phyloP scores from a whole-genome alignment of 2,329 filamentous ascomycete species.

The Fonsecaea multimorphosa region DNA sequence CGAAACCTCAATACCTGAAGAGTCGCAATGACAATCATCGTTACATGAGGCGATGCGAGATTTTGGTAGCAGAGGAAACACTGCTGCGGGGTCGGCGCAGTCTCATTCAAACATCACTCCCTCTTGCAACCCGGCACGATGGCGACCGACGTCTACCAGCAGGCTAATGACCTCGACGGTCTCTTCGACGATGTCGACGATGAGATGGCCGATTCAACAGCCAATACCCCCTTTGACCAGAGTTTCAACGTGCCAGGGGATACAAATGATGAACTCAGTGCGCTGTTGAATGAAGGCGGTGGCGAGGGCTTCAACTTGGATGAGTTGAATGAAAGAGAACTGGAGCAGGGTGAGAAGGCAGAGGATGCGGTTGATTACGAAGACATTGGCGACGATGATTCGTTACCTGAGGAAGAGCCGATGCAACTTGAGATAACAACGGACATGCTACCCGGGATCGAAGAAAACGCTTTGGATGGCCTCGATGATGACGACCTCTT shows the following conservation, averaged over 20 bases:
- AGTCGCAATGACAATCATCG: not conserved
- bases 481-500: slow-evolving; percentile 53
- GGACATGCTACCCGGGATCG: slow-evolving; percentile 41
- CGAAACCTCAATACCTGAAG: not conserved
- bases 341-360: slow-evolving; percentile 73
- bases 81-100: slow-evolving; percentile 21
- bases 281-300: slow-evolving; percentile 45
- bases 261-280: slow-evolving; percentile 38
- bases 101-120: slow-evolving; percentile 17
- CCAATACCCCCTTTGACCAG: slow-evolving; percentile 28
- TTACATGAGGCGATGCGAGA: slow-evolving; percentile 21
- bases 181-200: slow-evolving; percentile 35
- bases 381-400: slow-evolving; percentile 89
- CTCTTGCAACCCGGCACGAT: slow-evolving; percentile 14
- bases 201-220: slow-evolving; percentile 20
- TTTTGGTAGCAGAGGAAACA: not conserved
- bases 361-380: slow-evolving; percentile 90
- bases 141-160: slow-evolving; percentile 34
- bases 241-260: slow-evolving; percentile 30
- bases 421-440: slow-evolving; percentile 29
- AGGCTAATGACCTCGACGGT: slow-evolving; percentile 37
- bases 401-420: slow-evolving; percentile 72
- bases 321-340: slow-evolving; percentile 36
- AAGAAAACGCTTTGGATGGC: slow-evolving; percentile 64
- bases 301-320: slow-evolving; percentile 36